Conservation (phyloP, 306 rosid genomes). For the Fragaria nilgerrensis region DNA sequence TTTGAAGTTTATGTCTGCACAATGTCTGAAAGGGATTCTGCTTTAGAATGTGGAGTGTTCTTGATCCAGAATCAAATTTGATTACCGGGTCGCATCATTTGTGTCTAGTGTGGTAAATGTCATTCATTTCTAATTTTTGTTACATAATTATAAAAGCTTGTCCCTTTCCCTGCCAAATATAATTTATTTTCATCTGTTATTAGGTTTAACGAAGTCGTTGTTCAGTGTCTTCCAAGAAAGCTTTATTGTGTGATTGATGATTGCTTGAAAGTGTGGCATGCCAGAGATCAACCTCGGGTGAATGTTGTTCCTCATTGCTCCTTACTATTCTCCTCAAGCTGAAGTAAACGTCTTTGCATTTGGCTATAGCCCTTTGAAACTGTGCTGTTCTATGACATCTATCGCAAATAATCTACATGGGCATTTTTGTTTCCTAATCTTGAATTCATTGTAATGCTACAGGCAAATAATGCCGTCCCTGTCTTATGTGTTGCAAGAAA, state of each 20-base stretch:
- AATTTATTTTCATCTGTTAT: conserved; percentile 12
- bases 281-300: conserved; percentile 93
- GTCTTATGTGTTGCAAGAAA: conserved; percentile 95
- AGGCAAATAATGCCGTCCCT: conserved; percentile 83
- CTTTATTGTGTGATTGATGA: conserved; percentile 85
- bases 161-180: conserved; percentile 20
- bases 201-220: conserved; percentile 87
- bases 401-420: conserved; percentile 3
- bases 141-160: conserved; percentile 5
- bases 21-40: conserved; percentile 99
- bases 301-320: conserved; percentile 98
- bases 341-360: conserved; percentile 51
- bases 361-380: conserved; percentile 22
- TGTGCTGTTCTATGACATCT: neutral
- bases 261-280: conserved; percentile 99
- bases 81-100: conserved; percentile 79
- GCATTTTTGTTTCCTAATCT: conserved; percentile 7
- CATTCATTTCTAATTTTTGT: conserved; percentile 21
- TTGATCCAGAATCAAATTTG: conserved; percentile 94
- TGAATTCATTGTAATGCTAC: conserved; percentile 34
- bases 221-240: conserved; percentile 90
- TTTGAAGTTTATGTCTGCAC: conserved; percentile 99
- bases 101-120: conserved; percentile 88
- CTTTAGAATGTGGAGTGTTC: conserved; percentile 99
- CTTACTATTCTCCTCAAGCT: conserved; percentile 96